phyloP scores from a whole-genome alignment of 2,329 filamentous ascomycete species.

The Zelopaecilomyces penicillatus region DNA sequence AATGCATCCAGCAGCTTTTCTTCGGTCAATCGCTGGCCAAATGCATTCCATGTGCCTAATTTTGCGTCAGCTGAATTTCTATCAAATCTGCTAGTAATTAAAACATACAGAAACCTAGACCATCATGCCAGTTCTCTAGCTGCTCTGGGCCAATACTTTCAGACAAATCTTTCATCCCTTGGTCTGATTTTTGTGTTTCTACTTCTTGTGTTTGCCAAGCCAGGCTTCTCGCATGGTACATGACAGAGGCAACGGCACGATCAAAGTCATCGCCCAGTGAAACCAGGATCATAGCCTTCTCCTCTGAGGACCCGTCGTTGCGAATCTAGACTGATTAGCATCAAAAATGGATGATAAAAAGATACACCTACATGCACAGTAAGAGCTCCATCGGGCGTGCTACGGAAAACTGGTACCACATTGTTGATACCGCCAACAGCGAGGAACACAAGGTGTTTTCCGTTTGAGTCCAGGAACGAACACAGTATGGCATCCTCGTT shows the following conservation, averaged over 20 bases:
- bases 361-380: slow-evolving; percentile 50
- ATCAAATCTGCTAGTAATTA: neutral
- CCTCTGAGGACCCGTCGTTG: slow-evolving; percentile 56
- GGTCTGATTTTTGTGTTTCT: slow-evolving; percentile 31
- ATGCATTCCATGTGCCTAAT: slow-evolving; percentile 78
- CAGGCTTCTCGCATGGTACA: slow-evolving; percentile 73
- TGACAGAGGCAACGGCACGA: slow-evolving; percentile 65
- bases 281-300: slow-evolving; percentile 56
- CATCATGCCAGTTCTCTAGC: slow-evolving; percentile 86
- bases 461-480: slow-evolving; percentile 65
- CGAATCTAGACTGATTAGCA: slow-evolving; percentile 35
- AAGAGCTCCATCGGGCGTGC: slow-evolving; percentile 56
- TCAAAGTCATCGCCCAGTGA: slow-evolving; percentile 68
- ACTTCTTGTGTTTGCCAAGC: slow-evolving; percentile 31
- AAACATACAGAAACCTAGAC: slow-evolving; percentile 71
- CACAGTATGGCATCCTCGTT: slow-evolving; percentile 72
- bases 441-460: slow-evolving; percentile 68
- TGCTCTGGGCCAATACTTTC: slow-evolving; percentile 52
- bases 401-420: slow-evolving; percentile 60
- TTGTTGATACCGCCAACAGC: slow-evolving; percentile 68
- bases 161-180: slow-evolving; percentile 37
- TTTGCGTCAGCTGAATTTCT: neutral
- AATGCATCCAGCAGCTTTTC: slow-evolving; percentile 71
- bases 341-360: neutral
- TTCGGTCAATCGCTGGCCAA: slow-evolving; percentile 76